phyloP scores from a whole-genome alignment of 2,329 filamentous ascomycete genomes.

The Hymenoscyphus occultus region DNA sequence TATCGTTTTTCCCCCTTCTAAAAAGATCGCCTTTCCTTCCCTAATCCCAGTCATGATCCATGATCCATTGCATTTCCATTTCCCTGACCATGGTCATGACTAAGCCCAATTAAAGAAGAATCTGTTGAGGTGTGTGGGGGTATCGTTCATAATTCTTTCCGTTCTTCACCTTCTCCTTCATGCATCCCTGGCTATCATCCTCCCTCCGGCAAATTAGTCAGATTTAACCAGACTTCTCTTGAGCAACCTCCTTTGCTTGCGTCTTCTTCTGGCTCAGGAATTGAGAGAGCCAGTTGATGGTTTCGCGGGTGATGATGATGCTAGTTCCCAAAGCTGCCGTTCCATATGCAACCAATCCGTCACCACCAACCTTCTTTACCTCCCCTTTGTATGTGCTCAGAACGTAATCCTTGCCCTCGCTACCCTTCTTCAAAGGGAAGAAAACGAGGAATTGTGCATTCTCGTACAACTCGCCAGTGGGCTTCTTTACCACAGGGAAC shows the following conservation, averaged over 20 bases:
- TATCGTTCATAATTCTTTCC: background rate
- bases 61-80: background rate
- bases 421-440: conserved; percentile 60
- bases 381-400: conserved; percentile 55
- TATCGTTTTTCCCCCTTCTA: too few species aligned
- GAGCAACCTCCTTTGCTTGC: conserved; percentile 53
- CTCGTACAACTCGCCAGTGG: conserved; percentile 66
- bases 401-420: conserved; percentile 61
- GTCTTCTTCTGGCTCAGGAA: conserved; percentile 61
- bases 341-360: conserved; percentile 62
- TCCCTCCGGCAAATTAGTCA: background rate
- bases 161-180: background rate
- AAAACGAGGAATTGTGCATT: conserved; percentile 60
- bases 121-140: background rate
- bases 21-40: background rate
- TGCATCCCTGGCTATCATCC: background rate
- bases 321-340: conserved; percentile 69
- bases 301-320: conserved; percentile 64
- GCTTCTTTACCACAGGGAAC: conserved; percentile 73
- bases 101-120: conserved; percentile 3
- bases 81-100: background rate
- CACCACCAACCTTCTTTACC: conserved; percentile 61
- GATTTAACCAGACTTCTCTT: conserved; percentile 41
- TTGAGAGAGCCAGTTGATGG: conserved; percentile 57
- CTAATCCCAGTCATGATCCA: background rate